Conservation (phyloP, 2,329 filamentous ascomycete genomes). For the Periconia macrospinosa region DNA sequence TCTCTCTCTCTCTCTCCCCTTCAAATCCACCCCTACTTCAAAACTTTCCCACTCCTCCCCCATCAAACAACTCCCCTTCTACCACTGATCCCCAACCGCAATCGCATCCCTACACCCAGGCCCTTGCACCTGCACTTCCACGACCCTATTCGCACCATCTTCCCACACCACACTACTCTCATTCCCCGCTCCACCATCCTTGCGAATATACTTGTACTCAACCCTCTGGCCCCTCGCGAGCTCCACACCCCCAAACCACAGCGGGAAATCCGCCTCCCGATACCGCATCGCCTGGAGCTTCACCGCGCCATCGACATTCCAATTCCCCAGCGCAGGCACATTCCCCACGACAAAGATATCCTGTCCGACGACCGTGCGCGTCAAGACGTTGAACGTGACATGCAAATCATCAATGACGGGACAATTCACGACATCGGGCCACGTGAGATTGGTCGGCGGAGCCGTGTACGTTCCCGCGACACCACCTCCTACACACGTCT, state of each 20-base stretch:
- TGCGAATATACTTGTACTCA: conserved; percentile 50
- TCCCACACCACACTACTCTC: conserved; percentile 50
- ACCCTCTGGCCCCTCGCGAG: conserved; percentile 43
- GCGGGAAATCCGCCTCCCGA: conserved; percentile 42
- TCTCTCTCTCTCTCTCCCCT: too few species aligned
- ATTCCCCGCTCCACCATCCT: conserved; percentile 50
- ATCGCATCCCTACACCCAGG: conserved; percentile 8
- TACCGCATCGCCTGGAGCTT: conserved; percentile 47
- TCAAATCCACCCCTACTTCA: too few species aligned
- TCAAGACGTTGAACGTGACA: conserved; percentile 53
- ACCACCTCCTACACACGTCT: conserved; percentile 50
- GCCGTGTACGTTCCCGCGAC: conserved; percentile 49
- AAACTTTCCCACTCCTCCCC: too few species aligned
- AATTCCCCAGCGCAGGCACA: conserved; percentile 46
- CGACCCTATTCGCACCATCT: conserved; percentile 38
- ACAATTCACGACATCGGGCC: conserved; percentile 19
- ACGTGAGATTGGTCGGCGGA: conserved; percentile 37
- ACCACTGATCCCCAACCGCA: neutral
- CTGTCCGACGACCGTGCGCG: conserved; percentile 51
- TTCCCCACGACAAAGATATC: conserved; percentile 51
- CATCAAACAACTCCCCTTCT: too few species aligned
- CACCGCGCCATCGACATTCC: conserved; percentile 44
- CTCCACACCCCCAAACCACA: conserved; percentile 50
- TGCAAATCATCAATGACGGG: conserved; percentile 24
- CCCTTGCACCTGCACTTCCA: conserved; percentile 20